Base-by-base conservation (phyloP, 345 rosid genomes). In the Cardamine occulta region DNA sequence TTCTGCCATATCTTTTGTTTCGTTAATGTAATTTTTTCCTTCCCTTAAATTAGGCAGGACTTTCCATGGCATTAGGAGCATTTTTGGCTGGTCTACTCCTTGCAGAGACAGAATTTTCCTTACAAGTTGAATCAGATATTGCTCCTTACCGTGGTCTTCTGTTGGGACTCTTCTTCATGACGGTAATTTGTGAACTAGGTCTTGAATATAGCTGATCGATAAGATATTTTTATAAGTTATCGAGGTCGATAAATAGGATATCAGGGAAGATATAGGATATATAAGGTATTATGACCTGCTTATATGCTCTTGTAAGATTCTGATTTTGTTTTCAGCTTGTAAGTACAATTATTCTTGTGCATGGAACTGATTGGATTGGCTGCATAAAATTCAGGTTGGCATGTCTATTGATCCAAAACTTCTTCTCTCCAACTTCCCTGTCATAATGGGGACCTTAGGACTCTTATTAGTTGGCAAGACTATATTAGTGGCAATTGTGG, bases 341-440 rank as follows among this genome's bases (percentile, higher is more conserved):
- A 48, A 49, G 45, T 44, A 49, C 63, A 57, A 8, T 42, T 42
- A 8, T 8, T 63, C 14, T 63, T 1, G 15, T 63, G 51, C 58
- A n/a, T 80, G 75, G 75, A 80, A 62, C 60, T 81, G 80, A 83
- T 45, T 8, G n/a, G 37, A 63, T 34, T 10, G 31, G 21, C 24
- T 63, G 54, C 21, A 2, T 63, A 32, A 26, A 45, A 9, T 83
- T 83, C 90, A 95, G 99, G 99, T 95, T 80, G 99, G 99, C 79
- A 95, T 95, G 97, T 95, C 99, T 32, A 95, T 95, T 78, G 97
- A 95, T 84, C 99, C 97, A 55, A 95, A 92, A 75, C 99, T 95
- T 76, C 96, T 95, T 68, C 47, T 90, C 65, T 89, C 97, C 70
- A 95, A 95, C 70, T 90, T 89, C 81, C 97, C 97, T 19, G 88